phyloP scores from a whole-genome alignment of 2,329 filamentous ascomycete genomes.

The Camillea tinctor region DNA sequence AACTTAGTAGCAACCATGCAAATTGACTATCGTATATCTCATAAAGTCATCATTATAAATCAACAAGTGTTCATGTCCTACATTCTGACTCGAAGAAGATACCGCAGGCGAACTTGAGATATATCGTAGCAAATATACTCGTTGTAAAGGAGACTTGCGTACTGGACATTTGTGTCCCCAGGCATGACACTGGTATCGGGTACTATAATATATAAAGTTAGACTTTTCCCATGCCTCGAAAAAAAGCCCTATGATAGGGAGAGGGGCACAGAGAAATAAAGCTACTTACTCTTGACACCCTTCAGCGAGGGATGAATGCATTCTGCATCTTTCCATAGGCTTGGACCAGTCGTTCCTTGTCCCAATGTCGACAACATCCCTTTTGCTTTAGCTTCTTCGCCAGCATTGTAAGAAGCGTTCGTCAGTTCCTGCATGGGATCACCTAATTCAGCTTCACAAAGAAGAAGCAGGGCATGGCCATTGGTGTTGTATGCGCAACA shows the following conservation, averaged over 20 bases:
- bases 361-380: constrained; percentile 70
- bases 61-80: constrained; percentile 23
- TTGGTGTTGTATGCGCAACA: constrained; percentile 62
- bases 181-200: constrained; percentile 49
- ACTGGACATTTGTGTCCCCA: constrained; percentile 44
- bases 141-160: constrained; percentile 61
- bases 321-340: constrained; percentile 72
- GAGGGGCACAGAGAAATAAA: neutral
- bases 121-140: constrained; percentile 74
- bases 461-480: constrained; percentile 70
- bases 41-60: neutral
- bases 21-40: neutral
- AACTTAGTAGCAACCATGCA: neutral
- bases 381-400: constrained; percentile 56
- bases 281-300: constrained; percentile 63
- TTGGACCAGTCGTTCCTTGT: constrained; percentile 62
- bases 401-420: constrained; percentile 60
- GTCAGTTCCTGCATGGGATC: constrained; percentile 67
- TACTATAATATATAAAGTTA: constrained; percentile 22
- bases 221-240: neutral
- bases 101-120: constrained; percentile 67
- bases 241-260: neutral
- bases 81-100: constrained; percentile 64
- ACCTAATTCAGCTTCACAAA: constrained; percentile 83
- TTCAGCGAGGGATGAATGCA: constrained; percentile 62